phyloP scores from a whole-genome alignment of 441 rosid species.

The Iberis amara region DNA sequence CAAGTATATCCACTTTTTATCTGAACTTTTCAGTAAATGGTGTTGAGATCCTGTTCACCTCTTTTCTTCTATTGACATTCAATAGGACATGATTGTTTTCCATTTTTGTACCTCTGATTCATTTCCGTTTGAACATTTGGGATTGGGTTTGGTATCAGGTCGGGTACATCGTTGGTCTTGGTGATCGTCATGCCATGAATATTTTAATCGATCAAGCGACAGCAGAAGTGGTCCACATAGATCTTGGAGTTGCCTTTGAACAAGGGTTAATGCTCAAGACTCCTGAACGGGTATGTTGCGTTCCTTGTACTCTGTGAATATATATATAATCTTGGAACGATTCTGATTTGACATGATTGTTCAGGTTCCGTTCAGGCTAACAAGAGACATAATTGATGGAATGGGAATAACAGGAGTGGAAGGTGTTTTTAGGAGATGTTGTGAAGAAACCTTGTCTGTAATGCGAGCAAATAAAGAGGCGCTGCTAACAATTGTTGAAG shows the following conservation, averaged over 20 bases:
- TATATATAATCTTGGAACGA: conserved; percentile 2
- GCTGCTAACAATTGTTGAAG: conserved; percentile 86
- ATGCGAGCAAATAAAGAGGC: conserved; percentile 99
- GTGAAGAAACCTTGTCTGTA: conserved; percentile 89
- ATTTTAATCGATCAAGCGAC: conserved; percentile 90
- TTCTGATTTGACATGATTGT: conserved; percentile 28
- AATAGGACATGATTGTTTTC: neutral
- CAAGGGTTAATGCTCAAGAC: conserved; percentile 99
- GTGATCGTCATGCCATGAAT: conserved; percentile 95
- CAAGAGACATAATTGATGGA: conserved; percentile 91
- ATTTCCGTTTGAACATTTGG: conserved; percentile 11
- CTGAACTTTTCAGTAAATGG: neutral
- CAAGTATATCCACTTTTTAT: conserved; percentile 31
- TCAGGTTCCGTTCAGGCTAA: conserved; percentile 97
- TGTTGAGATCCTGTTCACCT: conserved; percentile 5
- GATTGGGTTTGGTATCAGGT: conserved; percentile 46
- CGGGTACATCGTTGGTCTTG: conserved; percentile 97
- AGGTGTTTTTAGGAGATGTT: conserved; percentile 95
- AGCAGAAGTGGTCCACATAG: conserved; percentile 98
- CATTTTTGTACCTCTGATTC: neutral
- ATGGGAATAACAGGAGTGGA: conserved; percentile 98
- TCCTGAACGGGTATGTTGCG: conserved; percentile 72
- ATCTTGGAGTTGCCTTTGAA: conserved; percentile 99
- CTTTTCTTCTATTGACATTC: neutral
- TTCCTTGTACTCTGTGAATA: conserved; percentile 17